Conservation (phyloP, 176 grass and related monocot genomes). For the Triticum monococcum region DNA sequence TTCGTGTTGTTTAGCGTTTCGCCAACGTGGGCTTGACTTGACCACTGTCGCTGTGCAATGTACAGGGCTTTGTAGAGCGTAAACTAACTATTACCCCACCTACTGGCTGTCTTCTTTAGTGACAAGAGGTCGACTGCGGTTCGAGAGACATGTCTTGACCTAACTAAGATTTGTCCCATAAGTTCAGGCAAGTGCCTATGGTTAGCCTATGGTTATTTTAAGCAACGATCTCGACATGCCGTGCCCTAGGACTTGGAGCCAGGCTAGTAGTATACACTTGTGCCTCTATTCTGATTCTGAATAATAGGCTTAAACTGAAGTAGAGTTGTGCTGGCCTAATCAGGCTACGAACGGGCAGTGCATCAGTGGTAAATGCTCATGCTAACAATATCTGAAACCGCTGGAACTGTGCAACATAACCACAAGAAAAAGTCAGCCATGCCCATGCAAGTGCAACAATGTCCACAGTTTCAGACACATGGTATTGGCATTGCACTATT, state of each 20-base stretch:
- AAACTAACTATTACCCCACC: not conserved
- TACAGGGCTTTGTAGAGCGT: not conserved
- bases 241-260: not conserved
- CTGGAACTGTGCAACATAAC: too few relatives aligned
- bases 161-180: not conserved
- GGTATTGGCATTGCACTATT: too few relatives aligned
- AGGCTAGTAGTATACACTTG: not conserved
- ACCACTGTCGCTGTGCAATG: not conserved
- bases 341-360: too few relatives aligned
- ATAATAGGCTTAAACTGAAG: not conserved
- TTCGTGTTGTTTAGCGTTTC: not conserved
- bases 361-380: too few relatives aligned
- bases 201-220: not conserved
- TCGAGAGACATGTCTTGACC: not conserved
- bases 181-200: not conserved
- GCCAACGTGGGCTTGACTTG: conserved; percentile 10
- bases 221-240: not conserved
- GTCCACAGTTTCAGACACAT: too few relatives aligned
- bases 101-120: not conserved
- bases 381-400: too few relatives aligned
- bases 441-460: too few relatives aligned
- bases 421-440: too few relatives aligned
- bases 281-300: not conserved
- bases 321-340: too few relatives aligned
- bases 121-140: not conserved